A percentile compares a stretch with the other conserved stretches of the same genome.
These are phyloP conservation scores for Lachnellula cervina DNA, from an alignment of 2,329 filamentous ascomycete species.

Conservation along the genomic window DNA sequence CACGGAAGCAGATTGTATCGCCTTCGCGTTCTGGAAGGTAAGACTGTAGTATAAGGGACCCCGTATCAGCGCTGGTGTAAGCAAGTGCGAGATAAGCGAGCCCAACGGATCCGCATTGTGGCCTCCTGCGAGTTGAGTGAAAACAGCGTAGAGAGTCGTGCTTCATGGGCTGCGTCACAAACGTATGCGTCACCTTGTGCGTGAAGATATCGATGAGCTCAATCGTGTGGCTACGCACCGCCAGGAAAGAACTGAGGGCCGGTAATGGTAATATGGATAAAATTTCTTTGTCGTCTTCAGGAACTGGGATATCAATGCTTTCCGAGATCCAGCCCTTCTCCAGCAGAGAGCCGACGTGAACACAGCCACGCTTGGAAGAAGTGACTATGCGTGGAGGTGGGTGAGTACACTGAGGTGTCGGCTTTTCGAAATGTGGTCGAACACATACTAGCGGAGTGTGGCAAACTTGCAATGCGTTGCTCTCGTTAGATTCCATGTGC, in stretches of 20 bases:
- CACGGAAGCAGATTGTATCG: constrained; percentile 53
- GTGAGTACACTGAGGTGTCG: constrained; percentile 14
- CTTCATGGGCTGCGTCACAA: constrained; percentile 54
- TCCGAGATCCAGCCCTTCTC: constrained; percentile 46
- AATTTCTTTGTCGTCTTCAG: constrained; percentile 40
- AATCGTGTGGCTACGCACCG: constrained; percentile 51
- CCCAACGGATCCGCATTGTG: constrained; percentile 50
- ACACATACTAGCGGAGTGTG: constrained; percentile 43
- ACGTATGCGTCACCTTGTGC: constrained; percentile 55
- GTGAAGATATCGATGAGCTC: constrained; percentile 57
- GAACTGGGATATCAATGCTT: constrained; percentile 38
- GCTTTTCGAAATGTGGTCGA: constrained; percentile 35
- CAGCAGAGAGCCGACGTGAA: constrained; percentile 43
- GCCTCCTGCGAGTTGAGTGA: constrained; percentile 47
- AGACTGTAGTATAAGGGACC: constrained; percentile 60
- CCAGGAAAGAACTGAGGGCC: constrained; percentile 54
- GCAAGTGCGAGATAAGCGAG: constrained; percentile 60
- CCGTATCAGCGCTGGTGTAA: constrained; percentile 55
- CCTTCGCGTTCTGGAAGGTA: constrained; percentile 51
- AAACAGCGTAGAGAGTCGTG: constrained; percentile 56
- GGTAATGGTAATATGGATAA: constrained; percentile 56
- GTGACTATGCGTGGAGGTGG: constrained; percentile 40
- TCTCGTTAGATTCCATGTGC: constrained; percentile 39
- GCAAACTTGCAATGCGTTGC: constrained; percentile 45
- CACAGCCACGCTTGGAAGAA: constrained; percentile 45